Percentiles rank a stretch among this genome's conserved stretches.
phyloP scores from a whole-genome alignment of 148 eudicot genomes.

The Heliamphora exappendiculata region DNA sequence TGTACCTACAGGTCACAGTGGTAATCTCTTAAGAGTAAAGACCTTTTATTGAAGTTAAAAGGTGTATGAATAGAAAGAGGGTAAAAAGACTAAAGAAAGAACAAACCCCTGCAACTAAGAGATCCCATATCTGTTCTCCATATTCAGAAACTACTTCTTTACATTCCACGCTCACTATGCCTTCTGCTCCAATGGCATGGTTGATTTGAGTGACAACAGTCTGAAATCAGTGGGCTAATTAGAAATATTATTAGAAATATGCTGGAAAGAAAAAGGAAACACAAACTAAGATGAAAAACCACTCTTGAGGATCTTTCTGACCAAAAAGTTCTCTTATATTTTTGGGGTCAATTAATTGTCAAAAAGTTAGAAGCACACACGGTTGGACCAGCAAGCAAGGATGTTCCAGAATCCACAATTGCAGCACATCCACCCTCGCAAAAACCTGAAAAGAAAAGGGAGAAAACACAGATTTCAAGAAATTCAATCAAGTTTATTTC shows the following conservation, averaged over 20 bases:
- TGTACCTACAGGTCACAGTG: conserved; percentile 34
- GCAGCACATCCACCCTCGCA: conserved; percentile 79
- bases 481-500: neutral
- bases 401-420: conserved; percentile 80
- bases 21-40: neutral
- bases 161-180: conserved; percentile 66
- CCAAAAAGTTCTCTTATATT: neutral
- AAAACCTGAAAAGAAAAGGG: neutral
- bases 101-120: conserved; percentile 64
- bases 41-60: neutral
- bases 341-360: neutral
- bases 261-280: neutral
- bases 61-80: conserved; percentile 1
- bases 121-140: conserved; percentile 81
- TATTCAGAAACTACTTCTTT: conserved; percentile 55
- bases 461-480: neutral
- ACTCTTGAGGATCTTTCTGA: conserved; percentile 5
- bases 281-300: neutral
- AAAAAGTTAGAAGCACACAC: conserved; percentile 29
- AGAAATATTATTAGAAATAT: neutral
- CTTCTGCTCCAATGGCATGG: conserved; percentile 85
- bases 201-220: conserved; percentile 61
- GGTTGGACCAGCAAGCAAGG: conserved; percentile 83
- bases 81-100: neutral
- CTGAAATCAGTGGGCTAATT: conserved; percentile 27